Evolutionary conservation across 225 moss, liverwort and hornwort species (phyloP), one percentile per base, ranked within the genome.

Genomic region (Rhytidiadelphus loreus): DNA sequence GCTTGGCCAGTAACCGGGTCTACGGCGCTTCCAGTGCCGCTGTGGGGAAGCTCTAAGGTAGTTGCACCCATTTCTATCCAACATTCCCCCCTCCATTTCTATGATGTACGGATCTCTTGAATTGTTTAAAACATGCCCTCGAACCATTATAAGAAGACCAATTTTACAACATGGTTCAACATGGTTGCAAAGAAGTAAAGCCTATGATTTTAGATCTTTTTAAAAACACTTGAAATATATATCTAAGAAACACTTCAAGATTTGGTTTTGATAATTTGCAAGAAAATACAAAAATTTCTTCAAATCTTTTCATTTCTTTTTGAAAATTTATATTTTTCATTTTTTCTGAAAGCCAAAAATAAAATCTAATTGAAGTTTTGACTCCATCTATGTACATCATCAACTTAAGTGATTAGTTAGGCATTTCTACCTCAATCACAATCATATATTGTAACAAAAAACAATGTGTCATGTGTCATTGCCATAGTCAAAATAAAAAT

Each of bases 31-130:
- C n/a, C n/a, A n/a, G n/a, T n/a, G n/a, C n/a, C n/a, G n/a, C n/a
- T n/a, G n/a, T n/a, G n/a, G n/a, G n/a, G n/a, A n/a, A n/a, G n/a
- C n/a, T n/a, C n/a, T n/a, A n/a, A n/a, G n/a, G n/a, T 35, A 35
- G 20, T 65, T 65, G 11, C 5, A 3, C 2, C 20, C 65, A 35
- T 11, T 65, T 65, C 11, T 64, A 28, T 33, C 3, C 10, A 61
- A 33, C 10, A 18, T 5, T n/a, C n/a, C n/a, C n/a, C 35, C 8
- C 2, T 50, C 5, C 3, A 37, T 37, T 66, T 21, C 4, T n/a
- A 21, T 11, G 2, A 66, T 0, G 1, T 65, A n/a, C 7, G 12
- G 1, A 7, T 7, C 3, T n/a, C 0, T n/a, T 66, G 12, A n/a
- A 37, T 6, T 7, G 13, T n/a, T 68, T 13, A 68, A 68, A 68